These are phyloP conservation scores for Rhynchosporium graminicola DNA, from an alignment of 2,329 filamentous ascomycete species.

Conservation along the genomic window DNA sequence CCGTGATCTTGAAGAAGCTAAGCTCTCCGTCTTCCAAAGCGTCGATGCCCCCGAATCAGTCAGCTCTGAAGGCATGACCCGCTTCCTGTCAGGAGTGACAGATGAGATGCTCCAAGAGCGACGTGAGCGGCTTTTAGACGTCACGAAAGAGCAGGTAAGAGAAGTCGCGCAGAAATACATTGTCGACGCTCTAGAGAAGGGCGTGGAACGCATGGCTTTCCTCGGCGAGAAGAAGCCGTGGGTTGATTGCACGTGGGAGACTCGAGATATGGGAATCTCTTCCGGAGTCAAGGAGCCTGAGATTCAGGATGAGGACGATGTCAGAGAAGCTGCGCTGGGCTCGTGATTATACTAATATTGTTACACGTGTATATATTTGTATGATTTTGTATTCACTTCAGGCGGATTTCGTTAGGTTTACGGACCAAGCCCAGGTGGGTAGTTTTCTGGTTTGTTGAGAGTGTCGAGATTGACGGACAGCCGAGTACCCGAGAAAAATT, in stretches of 20 bases:
- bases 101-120: constrained; percentile 86
- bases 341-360: constrained; percentile 27
- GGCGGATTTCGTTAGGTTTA: constrained; percentile 24
- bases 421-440: constrained; percentile 22
- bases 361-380: constrained; percentile 30
- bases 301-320: constrained; percentile 36
- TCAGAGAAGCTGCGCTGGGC: constrained; percentile 34
- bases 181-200: constrained; percentile 63
- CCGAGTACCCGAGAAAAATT: neutral
- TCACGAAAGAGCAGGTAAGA: constrained; percentile 76
- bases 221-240: constrained; percentile 83
- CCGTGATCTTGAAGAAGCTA: constrained; percentile 90
- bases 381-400: constrained; percentile 34
- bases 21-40: constrained; percentile 89
- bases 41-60: constrained; percentile 88
- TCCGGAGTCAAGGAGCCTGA: constrained; percentile 41
- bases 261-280: constrained; percentile 72
- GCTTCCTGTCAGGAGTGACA: constrained; percentile 82
- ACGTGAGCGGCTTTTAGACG: constrained; percentile 83
- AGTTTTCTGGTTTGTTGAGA: constrained; percentile 3
- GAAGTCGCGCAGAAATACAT: constrained; percentile 81
- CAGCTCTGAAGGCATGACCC: constrained; percentile 81
- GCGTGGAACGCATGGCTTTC: constrained; percentile 66
- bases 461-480: neutral
- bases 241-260: constrained; percentile 72